phyloP scores from a whole-genome alignment of 2,329 filamentous ascomycete genomes.

The Trichoderma harzianum region DNA sequence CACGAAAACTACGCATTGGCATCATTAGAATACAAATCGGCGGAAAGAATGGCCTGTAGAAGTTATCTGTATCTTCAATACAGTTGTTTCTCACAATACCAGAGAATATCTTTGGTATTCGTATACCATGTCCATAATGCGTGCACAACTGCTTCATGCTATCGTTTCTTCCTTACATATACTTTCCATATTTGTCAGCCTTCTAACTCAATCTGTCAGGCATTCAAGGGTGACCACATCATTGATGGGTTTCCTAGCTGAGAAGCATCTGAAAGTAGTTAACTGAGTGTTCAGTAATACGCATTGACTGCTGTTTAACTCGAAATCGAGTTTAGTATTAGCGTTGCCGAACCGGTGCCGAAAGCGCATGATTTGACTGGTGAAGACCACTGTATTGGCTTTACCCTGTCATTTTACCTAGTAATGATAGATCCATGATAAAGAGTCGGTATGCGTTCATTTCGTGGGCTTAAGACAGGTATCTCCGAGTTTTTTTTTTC shows the following conservation, averaged over 20 bases:
- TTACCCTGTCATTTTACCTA: not conserved
- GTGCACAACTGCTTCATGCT: accelerated
- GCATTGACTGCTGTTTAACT: not conserved
- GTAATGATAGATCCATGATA: not conserved
- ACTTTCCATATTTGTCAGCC: not conserved
- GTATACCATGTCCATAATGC: not conserved
- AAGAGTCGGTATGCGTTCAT: not conserved
- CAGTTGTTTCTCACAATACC: not conserved
- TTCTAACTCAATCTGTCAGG: not conserved
- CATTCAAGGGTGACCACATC: not conserved
- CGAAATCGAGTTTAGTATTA: not conserved
- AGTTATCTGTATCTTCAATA: not conserved
- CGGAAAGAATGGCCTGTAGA: not conserved
- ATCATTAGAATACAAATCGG: not conserved
- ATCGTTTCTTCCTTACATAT: not conserved
- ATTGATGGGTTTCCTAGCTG: not conserved
- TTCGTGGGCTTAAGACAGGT: not conserved
- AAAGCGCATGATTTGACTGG: not conserved
- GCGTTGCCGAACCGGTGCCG: not conserved
- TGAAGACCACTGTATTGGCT: not conserved
- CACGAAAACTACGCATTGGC: not conserved
- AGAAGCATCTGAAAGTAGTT: not conserved
- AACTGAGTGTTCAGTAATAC: not conserved
- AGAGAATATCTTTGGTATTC: too few relatives aligned
- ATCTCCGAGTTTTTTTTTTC: too few relatives aligned